Percentiles rank a stretch among this genome's conserved stretches.
Conservation (phyloP, 75 land plant species). For the Sequoiadendron giganteum region DNA sequence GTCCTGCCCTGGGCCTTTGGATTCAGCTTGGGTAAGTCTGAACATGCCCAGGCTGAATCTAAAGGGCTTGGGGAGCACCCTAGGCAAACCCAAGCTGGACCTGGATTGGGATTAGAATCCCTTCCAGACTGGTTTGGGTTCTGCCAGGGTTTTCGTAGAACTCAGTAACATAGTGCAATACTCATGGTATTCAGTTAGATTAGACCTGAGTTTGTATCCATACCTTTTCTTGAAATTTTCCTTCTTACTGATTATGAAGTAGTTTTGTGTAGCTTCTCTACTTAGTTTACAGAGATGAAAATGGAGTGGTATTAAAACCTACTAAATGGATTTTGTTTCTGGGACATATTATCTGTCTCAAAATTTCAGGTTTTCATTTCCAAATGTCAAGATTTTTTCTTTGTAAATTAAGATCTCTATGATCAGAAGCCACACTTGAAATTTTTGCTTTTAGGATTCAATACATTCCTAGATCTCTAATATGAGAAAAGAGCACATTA, state of each 20-base stretch:
- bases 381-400: neutral
- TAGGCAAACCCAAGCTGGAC: too few relatives aligned
- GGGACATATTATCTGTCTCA: neutral
- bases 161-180: too few relatives aligned
- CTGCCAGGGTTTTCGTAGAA: too few relatives aligned
- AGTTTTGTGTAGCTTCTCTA: neutral
- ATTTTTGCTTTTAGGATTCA: neutral
- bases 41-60: too few relatives aligned
- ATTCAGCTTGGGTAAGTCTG: too few relatives aligned
- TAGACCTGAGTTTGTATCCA: neutral
- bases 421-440: too few relatives aligned
- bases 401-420: neutral
- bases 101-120: too few relatives aligned
- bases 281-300: neutral
- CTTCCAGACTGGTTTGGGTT: too few relatives aligned
- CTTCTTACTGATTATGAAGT: neutral
- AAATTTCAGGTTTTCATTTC: neutral
- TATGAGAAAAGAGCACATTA: too few relatives aligned
- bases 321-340: neutral
- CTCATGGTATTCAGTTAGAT: neutral
- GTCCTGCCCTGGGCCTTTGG: too few relatives aligned
- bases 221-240: neutral
- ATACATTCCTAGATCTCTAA: neutral
- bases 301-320: neutral
- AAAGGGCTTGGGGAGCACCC: too few relatives aligned